Evolutionary conservation across 164 flowering plant species (phyloP).

Genomic region (Piper longum): DNA sequence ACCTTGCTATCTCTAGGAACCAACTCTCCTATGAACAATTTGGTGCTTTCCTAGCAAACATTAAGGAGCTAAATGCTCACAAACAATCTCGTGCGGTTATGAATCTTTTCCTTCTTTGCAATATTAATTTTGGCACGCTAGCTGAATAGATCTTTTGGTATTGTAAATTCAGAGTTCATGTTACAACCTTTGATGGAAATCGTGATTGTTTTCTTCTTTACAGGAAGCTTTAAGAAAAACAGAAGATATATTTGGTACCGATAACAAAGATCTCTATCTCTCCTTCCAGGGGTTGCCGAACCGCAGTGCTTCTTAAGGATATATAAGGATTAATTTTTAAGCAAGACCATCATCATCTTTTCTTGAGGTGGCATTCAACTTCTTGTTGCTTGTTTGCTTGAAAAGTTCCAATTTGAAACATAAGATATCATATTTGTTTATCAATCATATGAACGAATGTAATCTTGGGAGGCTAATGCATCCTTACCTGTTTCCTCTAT

Average conservation of each 20-base stretch:
- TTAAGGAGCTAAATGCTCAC: slow-evolving; percentile 88
- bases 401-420: too few species aligned
- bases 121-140: not conserved
- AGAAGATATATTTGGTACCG: slow-evolving; percentile 81
- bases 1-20: slow-evolving; percentile 38
- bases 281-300: slow-evolving; percentile 84
- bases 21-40: slow-evolving; percentile 87
- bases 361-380: too few species aligned
- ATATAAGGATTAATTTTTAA: too few species aligned
- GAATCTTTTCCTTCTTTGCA: not conserved
- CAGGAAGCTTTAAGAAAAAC: slow-evolving; percentile 92
- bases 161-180: too few species aligned
- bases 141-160: not conserved
- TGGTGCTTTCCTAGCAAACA: slow-evolving; percentile 82
- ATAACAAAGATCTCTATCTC: slow-evolving; percentile 74
- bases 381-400: too few species aligned
- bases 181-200: too few species aligned
- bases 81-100: slow-evolving; percentile 90
- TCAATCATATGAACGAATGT: too few species aligned
- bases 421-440: too few species aligned
- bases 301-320: slow-evolving; percentile 26
- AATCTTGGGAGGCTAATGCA: too few species aligned
- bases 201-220: not conserved
- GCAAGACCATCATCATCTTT: too few species aligned
- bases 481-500: too few species aligned